Base-by-base conservation (phyloP, 331 rosid genomes). In the Quercus phellos region DNA sequence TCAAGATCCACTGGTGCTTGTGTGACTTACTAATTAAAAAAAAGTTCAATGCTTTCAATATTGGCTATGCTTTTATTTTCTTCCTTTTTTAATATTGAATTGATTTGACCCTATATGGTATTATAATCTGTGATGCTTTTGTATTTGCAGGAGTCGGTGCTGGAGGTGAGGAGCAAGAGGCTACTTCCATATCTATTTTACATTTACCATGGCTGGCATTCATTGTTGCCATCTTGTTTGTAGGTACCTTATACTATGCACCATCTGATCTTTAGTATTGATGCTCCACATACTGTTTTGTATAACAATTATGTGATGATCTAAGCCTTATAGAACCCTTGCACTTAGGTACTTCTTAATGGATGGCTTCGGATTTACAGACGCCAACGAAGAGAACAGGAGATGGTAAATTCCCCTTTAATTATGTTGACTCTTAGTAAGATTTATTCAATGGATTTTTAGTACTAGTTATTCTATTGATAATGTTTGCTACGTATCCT, bases 101-200 rank as follows among this genome's bases (percentile, higher is more conserved):
- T 46, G 53, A 46, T 46, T 46, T 46, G 53, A 46, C 17, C 53
- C 53, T 46, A 46, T 46, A 46, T 46, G 53, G 17, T 46, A 9
- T 46, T 46, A 46, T 46, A 46, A 46, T 46, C 53, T 46, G 17
- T 46, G 53, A 26, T 54, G 68, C 32, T 67, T 80, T 59, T 81
- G 46, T 82, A 29, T 78, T 29, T 81, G 29, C 83, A 95, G 99
- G 99, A 77, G 99, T 95, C 83, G 99, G 99, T 77, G 99, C 99
- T 61, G 99, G 99, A 55, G 96, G 99, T 14, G 97, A 92, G 87
- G 98, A 93, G 88, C 99, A 95, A 89, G 90, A 82, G 77, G 87
- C 94, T 56, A 86, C 90, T 56, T 88, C 89, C 43, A 86, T 95
- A 78, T 93, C 99, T 5, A 72, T 93, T 67, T 88, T 93, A 70